Evolutionary conservation across 2,329 filamentous ascomycete genomes (phyloP), one percentile per base, ranked within the genome.

Genomic region (Neonectria coccinea): DNA sequence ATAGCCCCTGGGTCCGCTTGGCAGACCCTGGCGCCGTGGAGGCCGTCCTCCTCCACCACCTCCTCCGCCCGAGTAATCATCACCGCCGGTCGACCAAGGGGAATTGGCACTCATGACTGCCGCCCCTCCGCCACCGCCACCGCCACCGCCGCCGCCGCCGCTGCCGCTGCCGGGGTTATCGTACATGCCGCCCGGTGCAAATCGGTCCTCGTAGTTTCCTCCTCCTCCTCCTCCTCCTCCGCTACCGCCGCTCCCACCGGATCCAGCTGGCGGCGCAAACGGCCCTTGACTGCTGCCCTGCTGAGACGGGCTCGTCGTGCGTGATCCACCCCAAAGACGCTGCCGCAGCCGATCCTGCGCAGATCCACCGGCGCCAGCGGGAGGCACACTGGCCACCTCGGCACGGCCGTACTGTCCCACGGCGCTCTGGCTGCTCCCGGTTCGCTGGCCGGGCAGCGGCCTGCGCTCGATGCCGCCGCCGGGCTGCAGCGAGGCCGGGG

Each of bases 271-370:
- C 45, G 84, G 83, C 62, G 84, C 81, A 65, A 85, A 86, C 6
- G 85, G 83, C 4, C 81, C 81, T 57, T 79, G 74, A 12, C 66
- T 70, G 42, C 71, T 67, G 41, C 67, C 67, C 22, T 73, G 73
- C 18, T 78, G 76, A 25, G 81, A 80, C 9, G 88, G 87, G 68
- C 88, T 90, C 52, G 83, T 82, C 47, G 86, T 86, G 69, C 86
- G 84, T 22, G 86, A 79, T 5, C 84, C 84, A 31, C 87, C 89
- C 85, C 93, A 93, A 50, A 97, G 81, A 66, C 92, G 84, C 73
- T 94, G 92, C 75, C 93, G 92, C 71, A 97, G 82, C 70, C 92
- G 85, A 72, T 97, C 92, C 80, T 97, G 92, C 55, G 93, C 93
- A 20, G 89, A 88, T 36, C 84, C 84, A 3, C 84, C 81, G 72